A percentile compares a stretch with the other conserved stretches of the same genome.
These are phyloP conservation scores for Vigna hirtella DNA, from an alignment of 306 rosid species.

Conservation along the genomic window DNA sequence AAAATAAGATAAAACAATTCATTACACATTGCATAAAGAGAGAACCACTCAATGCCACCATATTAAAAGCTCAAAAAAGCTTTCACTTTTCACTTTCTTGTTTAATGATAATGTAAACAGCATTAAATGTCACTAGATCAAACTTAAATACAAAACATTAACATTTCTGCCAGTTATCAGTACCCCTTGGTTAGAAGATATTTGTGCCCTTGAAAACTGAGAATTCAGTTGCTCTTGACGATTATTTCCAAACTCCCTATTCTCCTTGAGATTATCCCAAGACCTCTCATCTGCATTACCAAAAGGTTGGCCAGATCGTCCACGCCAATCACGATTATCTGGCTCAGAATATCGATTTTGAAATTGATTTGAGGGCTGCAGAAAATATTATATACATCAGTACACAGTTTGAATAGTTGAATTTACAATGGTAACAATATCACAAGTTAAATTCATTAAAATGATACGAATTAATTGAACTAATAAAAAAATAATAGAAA, in stretches of 20 bases:
- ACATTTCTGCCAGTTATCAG: constrained; percentile 27
- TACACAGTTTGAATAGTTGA: neutral
- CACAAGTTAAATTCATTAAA: constrained; percentile 25
- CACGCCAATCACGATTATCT: constrained; percentile 96
- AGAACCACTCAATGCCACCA: neutral
- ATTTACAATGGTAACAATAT: neutral
- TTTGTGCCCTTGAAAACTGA: constrained; percentile 62
- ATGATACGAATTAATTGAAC: neutral
- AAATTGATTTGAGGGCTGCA: constrained; percentile 65
- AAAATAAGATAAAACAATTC: constrained; percentile 31
- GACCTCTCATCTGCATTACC: constrained; percentile 75
- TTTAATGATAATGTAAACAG: neutral
- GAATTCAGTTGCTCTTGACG: constrained; percentile 72
- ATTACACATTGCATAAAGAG: neutral
- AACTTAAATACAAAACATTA: constrained; percentile 1
- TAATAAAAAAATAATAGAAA: constrained; percentile 10
- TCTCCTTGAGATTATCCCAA: constrained; percentile 71
- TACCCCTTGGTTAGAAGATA: constrained; percentile 77
- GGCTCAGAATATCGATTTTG: constrained; percentile 85
- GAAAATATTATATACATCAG: constrained; percentile 8
- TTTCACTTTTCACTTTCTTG: constrained; percentile 8
- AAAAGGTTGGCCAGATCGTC: constrained; percentile 71
- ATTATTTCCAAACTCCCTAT: constrained; percentile 67
- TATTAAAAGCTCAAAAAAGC: neutral
- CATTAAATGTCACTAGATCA: neutral